Evolutionary conservation across 2,329 filamentous ascomycete species (phyloP).

Genomic region (Colletotrichum sp.): DNA sequence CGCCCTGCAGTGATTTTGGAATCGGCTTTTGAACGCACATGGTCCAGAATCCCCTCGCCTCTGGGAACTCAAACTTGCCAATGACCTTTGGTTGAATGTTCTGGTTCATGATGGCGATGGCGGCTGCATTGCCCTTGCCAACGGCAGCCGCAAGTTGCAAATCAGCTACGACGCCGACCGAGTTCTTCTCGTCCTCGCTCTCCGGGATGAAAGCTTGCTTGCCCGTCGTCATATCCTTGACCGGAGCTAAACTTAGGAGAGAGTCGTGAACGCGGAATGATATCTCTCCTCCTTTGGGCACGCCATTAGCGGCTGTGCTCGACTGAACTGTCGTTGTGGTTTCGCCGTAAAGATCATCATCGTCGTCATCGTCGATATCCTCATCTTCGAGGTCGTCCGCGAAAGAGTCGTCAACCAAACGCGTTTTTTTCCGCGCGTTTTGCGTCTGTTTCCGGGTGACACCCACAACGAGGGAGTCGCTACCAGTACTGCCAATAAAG

Average conservation of each 20-base stretch:
- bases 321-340: conserved; percentile 37
- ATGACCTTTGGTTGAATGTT: conserved; percentile 77
- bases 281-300: conserved; percentile 65
- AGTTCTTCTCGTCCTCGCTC: conserved; percentile 48
- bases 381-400: conserved; percentile 58
- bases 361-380: conserved; percentile 66
- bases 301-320: conserved; percentile 39
- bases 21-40: conserved; percentile 72
- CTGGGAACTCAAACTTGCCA: conserved; percentile 73
- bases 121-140: conserved; percentile 70
- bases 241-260: conserved; percentile 79
- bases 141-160: conserved; percentile 65
- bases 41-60: conserved; percentile 82
- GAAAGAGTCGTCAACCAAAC: conserved; percentile 59
- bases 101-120: conserved; percentile 78
- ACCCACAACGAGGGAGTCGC: conserved; percentile 81
- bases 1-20: conserved; percentile 62
- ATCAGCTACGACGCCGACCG: conserved; percentile 56
- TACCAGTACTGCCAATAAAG: conserved; percentile 86
- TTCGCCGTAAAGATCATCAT: conserved; percentile 64
- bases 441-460: conserved; percentile 74
- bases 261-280: conserved; percentile 79
- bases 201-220: conserved; percentile 50
- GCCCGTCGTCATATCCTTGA: conserved; percentile 77
- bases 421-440: conserved; percentile 65